Percentiles rank a stretch among this genome's conserved stretches.
Conservation (phyloP, 2,329 filamentous ascomycete genomes). For the Xylariaceae sp. region DNA sequence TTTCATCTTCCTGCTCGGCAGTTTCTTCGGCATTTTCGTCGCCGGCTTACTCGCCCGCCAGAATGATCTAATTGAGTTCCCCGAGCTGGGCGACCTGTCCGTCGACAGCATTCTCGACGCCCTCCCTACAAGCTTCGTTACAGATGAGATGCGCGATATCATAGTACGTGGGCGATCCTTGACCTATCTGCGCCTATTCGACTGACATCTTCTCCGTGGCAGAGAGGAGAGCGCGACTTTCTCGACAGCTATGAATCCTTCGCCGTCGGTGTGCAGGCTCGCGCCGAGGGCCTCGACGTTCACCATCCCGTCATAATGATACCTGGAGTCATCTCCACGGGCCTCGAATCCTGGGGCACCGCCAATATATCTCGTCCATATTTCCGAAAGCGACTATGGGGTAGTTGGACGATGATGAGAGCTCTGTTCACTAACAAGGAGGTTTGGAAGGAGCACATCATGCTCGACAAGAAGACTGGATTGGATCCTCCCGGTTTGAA, state of each 20-base stretch:
- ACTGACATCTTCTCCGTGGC: conserved; percentile 20
- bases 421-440: conserved; percentile 91
- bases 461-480: conserved; percentile 89
- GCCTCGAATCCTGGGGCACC: conserved; percentile 95
- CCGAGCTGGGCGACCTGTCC: conserved; percentile 67
- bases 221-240: conserved; percentile 80
- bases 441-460: conserved; percentile 92
- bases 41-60: conserved; percentile 87
- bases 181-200: background rate
- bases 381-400: conserved; percentile 93
- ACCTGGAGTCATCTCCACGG: conserved; percentile 94
- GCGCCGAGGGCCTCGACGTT: conserved; percentile 74
- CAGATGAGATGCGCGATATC: conserved; percentile 75
- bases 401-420: conserved; percentile 98
- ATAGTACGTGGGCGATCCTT: conserved; percentile 55
- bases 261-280: conserved; percentile 80
- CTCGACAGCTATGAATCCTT: conserved; percentile 92
- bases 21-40: conserved; percentile 83
- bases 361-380: conserved; percentile 81
- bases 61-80: conserved; percentile 84
- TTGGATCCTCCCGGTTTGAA: conserved; percentile 89
- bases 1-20: conserved; percentile 83
- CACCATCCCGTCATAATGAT: conserved; percentile 95
- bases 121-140: conserved; percentile 79
- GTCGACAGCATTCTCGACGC: conserved; percentile 86